Evolutionary conservation across 2,329 filamentous ascomycete species (phyloP).

Genomic region (Trichophyton mentagrophytes): DNA sequence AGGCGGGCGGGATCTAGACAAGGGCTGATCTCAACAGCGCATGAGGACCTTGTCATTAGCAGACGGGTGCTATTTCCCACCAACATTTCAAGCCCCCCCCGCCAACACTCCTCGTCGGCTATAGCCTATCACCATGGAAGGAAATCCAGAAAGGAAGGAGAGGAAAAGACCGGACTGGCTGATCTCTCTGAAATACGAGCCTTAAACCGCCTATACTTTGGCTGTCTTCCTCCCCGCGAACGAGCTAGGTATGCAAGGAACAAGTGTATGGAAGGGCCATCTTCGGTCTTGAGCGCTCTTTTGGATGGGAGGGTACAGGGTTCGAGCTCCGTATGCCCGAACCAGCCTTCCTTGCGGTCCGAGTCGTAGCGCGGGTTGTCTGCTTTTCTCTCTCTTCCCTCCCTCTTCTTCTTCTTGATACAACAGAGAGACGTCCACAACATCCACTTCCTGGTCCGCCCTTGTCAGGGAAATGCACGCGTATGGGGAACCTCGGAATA

Average conservation of each 20-base stretch:
- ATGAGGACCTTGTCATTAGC: neutral
- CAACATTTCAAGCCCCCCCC: neutral
- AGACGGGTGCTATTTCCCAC: neutral
- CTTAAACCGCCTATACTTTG: neutral
- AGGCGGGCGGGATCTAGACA: neutral
- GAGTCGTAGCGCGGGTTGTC: too few species aligned
- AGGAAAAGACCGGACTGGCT: neutral
- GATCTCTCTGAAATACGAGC: conserved; percentile 2
- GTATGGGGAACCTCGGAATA: conserved; percentile 2
- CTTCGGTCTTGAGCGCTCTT: neutral
- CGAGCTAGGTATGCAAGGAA: neutral
- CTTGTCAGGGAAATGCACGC: neutral
- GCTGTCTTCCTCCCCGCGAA: neutral
- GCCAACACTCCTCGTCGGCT: too few species aligned
- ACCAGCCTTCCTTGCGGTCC: neutral
- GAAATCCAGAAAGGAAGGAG: conserved; percentile 3
- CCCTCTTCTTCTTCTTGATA: neutral
- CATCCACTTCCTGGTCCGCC: neutral
- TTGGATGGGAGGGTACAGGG: neutral
- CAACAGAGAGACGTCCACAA: neutral
- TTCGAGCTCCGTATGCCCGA: neutral
- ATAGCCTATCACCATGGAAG: neutral
- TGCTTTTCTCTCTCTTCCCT: too few species aligned
- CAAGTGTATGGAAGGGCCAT: neutral
- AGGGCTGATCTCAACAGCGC: neutral